Evolutionary conservation across 257 asterid species (phyloP), one percentile per base, ranked within the genome.

Genomic region (Datura wrightii): DNA sequence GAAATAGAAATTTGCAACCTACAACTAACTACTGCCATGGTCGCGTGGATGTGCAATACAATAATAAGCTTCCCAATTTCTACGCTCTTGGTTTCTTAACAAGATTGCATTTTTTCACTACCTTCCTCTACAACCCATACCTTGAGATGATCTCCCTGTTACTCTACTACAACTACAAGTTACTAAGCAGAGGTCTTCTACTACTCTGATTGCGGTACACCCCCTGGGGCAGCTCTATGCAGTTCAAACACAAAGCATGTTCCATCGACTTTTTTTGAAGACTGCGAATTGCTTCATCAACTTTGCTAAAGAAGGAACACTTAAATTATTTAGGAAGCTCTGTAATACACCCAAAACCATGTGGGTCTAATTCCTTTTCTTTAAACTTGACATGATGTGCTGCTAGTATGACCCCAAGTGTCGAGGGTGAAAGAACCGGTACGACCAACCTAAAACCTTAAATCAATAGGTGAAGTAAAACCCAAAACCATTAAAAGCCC

Each of bases 71-170:
- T 41, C 53, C 79, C 54, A 70, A 16, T 70, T 41, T 39, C 3
- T 70, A 70, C 36, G 54, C 53, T 70, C 53, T 41, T 55, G 60
- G 60, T 15, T 55, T 55, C 60, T 55, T 14, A 14, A 55, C 53
- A 41, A 39, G 79, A 69, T 18, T 41, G 79, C 79, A 69, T 69
- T 13, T 41, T 69, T 39, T 16, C 48, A 67, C 13, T 67, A 39
- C 79, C 79, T 41, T 70, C 54, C 79, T 16, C 34, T 41, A 70
- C 52, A 70, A 18, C 79, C 53, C 53, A 41, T 69, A 69, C 11
- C 53, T 39, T 70, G 53, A 70, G 79, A 70, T 70, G 79, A 70
- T 41, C 54, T 70, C 79, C 34, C n/a, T 15, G 54, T 16, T 41
- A 70, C 24, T 70, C 79, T 19, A 70, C 53, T 41, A 8, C 15